Evolutionary conservation across 345 rosid genomes (phyloP).

Genomic region (Sapria himalayana): DNA sequence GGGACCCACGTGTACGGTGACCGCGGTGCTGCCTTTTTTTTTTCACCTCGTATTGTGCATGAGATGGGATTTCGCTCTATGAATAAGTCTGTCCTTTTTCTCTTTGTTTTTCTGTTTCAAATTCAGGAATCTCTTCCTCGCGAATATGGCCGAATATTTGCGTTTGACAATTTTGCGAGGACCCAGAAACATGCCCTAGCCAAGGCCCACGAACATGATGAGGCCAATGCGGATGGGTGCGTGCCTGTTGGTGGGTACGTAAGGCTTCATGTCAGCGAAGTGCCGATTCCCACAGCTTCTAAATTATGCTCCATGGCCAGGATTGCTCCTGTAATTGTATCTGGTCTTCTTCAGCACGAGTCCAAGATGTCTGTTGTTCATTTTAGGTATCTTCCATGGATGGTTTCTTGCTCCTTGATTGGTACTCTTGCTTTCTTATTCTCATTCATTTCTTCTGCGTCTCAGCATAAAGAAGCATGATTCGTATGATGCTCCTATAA

Average conservation of each 20-base stretch:
- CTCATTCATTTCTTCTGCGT: conserved; percentile 5
- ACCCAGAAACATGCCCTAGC: conserved; percentile 69
- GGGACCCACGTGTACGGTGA: conserved; percentile 74
- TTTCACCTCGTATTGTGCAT: too few species aligned
- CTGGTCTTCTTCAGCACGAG: conserved; percentile 88
- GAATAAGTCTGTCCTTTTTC: too few species aligned
- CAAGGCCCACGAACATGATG: conserved; percentile 35
- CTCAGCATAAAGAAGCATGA: conserved; percentile 68
- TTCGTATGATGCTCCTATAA: conserved; percentile 49
- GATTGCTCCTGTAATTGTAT: conserved; percentile 31
- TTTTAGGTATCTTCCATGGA: conserved; percentile 38
- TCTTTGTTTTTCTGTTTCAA: conserved; percentile 10
- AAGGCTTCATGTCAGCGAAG: conserved; percentile 58
- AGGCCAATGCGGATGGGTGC: conserved; percentile 34
- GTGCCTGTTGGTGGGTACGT: conserved; percentile 35
- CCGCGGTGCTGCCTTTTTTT: too few species aligned
- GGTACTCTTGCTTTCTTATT: not conserved
- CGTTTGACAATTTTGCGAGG: conserved; percentile 66
- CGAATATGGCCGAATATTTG: conserved; percentile 79
- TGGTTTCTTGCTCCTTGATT: not conserved
- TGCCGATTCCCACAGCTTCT: conserved; percentile 36
- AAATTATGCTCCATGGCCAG: conserved; percentile 24
- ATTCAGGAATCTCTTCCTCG: conserved; percentile 82
- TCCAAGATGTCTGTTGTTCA: conserved; percentile 96
- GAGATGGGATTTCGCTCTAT: too few species aligned